Evolutionary conservation across 202 grass and related monocot genomes (phyloP), one percentile per base, ranked within the genome.

Genomic region (Setaria italica): DNA sequence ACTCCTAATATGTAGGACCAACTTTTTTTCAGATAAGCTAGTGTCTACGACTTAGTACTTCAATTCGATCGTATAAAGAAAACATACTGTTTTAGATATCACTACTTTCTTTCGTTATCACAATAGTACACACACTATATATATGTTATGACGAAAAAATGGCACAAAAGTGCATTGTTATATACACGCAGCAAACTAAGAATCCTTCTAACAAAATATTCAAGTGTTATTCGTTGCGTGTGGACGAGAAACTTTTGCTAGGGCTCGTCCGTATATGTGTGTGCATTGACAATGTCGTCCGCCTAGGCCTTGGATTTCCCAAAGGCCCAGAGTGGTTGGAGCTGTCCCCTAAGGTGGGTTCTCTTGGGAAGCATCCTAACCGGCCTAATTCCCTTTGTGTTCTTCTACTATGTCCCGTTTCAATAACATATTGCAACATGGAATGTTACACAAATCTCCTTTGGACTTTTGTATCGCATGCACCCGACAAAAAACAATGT

Each of bases 261-360:
- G 54, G 63, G 63, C 72, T 34, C 66, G 89, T 80, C 71, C 80
- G n/a, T 62, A 60, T 66, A 33, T 70, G 67, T 67, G 37, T 46
- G 77, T 76, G 77, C 88, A 63, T 93, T 77, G 88, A 67, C 62
- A 73, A 63, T 84, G 80, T 53, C 91, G 85, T 77, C 91, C 62
- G 82, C 90, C 84, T 78, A 20, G 54, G 73, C 88, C 73, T 93
- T 88, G 91, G 87, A 90, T 90, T 93, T 90, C 82, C 66, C 91
- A 82, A 81, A 85, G 84, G 42, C 78, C 57, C 47, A 76, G 63
- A 73, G 87, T 65, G 51, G 57, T 89, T 92, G 91, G 87, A 92
- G 60, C 76, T 63, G 90, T 90, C 77, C 74, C 72, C 57, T 37
- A n/a, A 72, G 66, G 55, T 55, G 65, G 69, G 83, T 79, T 85